Base-by-base conservation (phyloP, 495 filamentous ascomycete species). In the Penicillium soppii region DNA sequence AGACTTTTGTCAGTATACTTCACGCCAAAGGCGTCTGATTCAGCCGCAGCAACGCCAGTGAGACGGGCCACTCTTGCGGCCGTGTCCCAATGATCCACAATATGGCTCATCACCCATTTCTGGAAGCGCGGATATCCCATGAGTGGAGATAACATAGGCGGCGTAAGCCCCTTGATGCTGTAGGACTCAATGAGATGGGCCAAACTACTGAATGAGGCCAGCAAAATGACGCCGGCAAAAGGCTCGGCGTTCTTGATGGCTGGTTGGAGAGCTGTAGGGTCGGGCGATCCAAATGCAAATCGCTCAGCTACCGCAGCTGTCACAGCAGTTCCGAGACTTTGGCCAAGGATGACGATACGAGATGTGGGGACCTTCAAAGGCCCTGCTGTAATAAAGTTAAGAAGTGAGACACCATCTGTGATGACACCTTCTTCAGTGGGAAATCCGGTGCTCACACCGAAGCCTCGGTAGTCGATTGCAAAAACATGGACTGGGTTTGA, bases 291-390 rank as follows among this genome's bases (percentile, higher is more conserved):
- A 48, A 74, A 75, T 2, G 76, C 70, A 53, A 88, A 92, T 29
- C 81, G 76, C 55, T 94, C 86, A 0, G 82, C 83, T 1, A 88
- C 82, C 16, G 78, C 92, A 17, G 83, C 70, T 12, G 83, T 82
- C 2, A 97, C 88, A 1, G 89, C 92, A 7, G 94, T 95, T 22
- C 94, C 94, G 2, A 98, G 83, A 52, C 85, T 90, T 49, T 96
- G 92, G 37, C 92, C 92, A n/a, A 92, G 65, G 35, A 97, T 73
- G 8, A 90, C 81, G 39, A 97, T 95, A 10, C 82, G 79, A 13
- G 80, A 74, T 0, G 92, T 69, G 0, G 88, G 76, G 19, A 97
- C 79, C 0, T 63, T 57, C 5, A 69, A 54, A 1, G 71, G 69
- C 1, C 56, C 53, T 5, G 74, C 67, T 1, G 73, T 78, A 23